A percentile compares a stretch with the other conserved stretches of the same genome.
phyloP scores from a whole-genome alignment of 805 yeast genomes.

The Sugiyamaella chiloensis region DNA sequence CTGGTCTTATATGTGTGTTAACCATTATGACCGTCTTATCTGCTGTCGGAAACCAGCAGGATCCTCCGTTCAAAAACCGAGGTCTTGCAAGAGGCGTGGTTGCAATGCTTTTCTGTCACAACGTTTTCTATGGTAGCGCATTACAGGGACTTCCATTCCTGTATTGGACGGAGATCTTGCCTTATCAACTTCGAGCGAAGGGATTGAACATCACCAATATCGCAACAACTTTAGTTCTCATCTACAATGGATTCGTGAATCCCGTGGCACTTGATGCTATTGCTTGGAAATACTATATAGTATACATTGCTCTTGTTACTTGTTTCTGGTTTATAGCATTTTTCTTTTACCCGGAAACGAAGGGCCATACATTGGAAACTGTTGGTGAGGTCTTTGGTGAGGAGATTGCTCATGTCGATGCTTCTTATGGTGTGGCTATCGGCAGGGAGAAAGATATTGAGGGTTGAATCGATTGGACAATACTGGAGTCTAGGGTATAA shows the following conservation, averaged over 20 bases:
- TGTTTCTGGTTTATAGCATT: constrained; percentile 32
- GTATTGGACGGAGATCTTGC: constrained; percentile 35
- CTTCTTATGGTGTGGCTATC: constrained; percentile 3
- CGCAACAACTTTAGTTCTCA: not conserved
- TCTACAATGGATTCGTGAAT: constrained; percentile 24
- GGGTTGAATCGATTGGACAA: no score
- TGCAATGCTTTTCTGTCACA: constrained; percentile 10
- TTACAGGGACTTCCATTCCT: constrained; percentile 36
- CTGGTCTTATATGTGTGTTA: constrained; percentile 14
- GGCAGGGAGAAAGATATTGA: constrained; percentile 9
- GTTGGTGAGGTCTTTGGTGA: constrained; percentile 42
- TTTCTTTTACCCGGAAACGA: constrained; percentile 40
- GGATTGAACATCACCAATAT: constrained; percentile 9
- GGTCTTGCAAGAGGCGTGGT: constrained; percentile 9
- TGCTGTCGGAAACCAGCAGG: constrained; percentile 31
- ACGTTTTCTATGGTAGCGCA: constrained; percentile 11
- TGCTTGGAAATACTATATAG: constrained; percentile 44
- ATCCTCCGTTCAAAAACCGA: constrained; percentile 6
- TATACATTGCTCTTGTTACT: constrained; percentile 23
- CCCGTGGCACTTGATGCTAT: constrained; percentile 41
- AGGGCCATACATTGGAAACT: constrained; percentile 43
- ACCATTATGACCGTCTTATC: constrained; percentile 34
- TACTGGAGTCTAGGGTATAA: no score
- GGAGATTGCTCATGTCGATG: constrained; percentile 1
- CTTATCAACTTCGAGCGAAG: constrained; percentile 18